phyloP scores from a whole-genome alignment of 2,329 filamentous ascomycete species.

The Pseudogymnoascus sp. region DNA sequence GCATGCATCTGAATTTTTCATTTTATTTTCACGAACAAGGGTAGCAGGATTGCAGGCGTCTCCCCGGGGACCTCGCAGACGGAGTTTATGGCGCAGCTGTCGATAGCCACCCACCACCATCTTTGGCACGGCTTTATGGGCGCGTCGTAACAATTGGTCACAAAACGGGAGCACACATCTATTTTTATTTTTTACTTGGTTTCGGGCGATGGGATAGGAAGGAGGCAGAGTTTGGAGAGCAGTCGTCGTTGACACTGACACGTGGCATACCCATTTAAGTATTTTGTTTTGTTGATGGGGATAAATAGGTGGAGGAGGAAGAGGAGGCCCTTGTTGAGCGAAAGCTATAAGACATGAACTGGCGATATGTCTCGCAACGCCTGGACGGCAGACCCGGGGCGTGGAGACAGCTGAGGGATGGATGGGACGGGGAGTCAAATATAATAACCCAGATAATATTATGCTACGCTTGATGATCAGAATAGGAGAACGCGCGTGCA shows the following conservation, averaged over 20 bases:
- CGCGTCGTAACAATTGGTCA: constrained; percentile 2
- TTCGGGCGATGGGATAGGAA: neutral
- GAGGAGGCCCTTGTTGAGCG: constrained; percentile 1
- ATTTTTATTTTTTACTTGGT: neutral
- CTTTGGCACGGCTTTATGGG: constrained; percentile 5
- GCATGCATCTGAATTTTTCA: constrained; percentile 2
- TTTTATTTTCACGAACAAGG: neutral
- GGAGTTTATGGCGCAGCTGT: constrained; percentile 8
- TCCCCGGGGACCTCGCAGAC: neutral
- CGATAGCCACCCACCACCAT: neutral
- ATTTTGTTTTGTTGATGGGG: constrained; percentile 4
- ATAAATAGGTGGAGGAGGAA: constrained; percentile 3
- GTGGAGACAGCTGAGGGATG: neutral
- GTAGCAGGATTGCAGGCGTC: neutral
- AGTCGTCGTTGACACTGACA: constrained; percentile 8
- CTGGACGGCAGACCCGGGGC: constrained; percentile 3
- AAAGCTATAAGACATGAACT: constrained; percentile 1
- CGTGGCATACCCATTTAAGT: constrained; percentile 7
- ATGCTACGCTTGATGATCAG: constrained; percentile 1
- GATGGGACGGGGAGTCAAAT: neutral
- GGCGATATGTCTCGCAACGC: constrained; percentile 6
- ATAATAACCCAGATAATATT: constrained; percentile 8
- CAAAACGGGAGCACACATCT: neutral
- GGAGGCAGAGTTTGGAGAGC: constrained; percentile 7
- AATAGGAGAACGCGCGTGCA: neutral